phyloP scores from a whole-genome alignment of 371 early-diverging fungal species.

The Mucor lusitanicus region DNA sequence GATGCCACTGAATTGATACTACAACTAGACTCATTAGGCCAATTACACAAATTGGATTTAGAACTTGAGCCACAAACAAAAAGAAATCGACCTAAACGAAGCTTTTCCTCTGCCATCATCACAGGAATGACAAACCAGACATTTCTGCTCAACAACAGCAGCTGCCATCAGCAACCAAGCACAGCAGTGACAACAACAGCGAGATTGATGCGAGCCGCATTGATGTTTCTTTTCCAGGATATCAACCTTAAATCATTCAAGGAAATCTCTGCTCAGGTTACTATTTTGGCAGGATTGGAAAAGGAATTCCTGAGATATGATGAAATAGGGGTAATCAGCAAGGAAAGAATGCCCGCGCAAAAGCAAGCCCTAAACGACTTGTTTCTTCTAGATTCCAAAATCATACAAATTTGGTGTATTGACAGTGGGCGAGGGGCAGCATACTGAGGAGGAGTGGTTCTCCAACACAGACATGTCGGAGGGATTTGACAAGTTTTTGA shows the following conservation, averaged over 20 bases:
- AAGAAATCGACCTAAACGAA: slow-evolving; percentile 10
- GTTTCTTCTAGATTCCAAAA: slow-evolving; percentile 51
- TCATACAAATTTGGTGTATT: slow-evolving; percentile 82
- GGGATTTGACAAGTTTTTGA: slow-evolving; percentile 64
- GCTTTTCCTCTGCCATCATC: slow-evolving; percentile 20
- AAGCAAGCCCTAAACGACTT: not conserved
- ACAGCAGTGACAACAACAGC: not conserved
- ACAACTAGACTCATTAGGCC: slow-evolving; percentile 13
- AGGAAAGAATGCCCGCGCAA: not conserved
- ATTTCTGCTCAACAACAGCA: not conserved
- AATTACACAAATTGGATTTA: slow-evolving; percentile 7
- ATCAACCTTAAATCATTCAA: slow-evolving; percentile 28
- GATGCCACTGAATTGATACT: slow-evolving; percentile 16
- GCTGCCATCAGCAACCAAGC: not conserved
- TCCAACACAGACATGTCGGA: slow-evolving; percentile 61
- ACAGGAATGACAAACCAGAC: slow-evolving; percentile 2
- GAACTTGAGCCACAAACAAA: slow-evolving; percentile 2
- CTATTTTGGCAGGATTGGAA: slow-evolving; percentile 59
- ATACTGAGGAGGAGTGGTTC: slow-evolving; percentile 79
- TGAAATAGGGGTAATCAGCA: slow-evolving; percentile 43
- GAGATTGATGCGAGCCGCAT: slow-evolving; percentile 9
- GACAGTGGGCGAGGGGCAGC: slow-evolving; percentile 68
- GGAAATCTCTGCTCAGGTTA: slow-evolving; percentile 30
- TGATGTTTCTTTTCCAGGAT: slow-evolving; percentile 17
- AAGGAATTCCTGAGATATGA: slow-evolving; percentile 55